These are phyloP conservation scores for Trichoderma hamatum DNA, from an alignment of 2,329 filamentous ascomycete species.

Conservation along the genomic window DNA sequence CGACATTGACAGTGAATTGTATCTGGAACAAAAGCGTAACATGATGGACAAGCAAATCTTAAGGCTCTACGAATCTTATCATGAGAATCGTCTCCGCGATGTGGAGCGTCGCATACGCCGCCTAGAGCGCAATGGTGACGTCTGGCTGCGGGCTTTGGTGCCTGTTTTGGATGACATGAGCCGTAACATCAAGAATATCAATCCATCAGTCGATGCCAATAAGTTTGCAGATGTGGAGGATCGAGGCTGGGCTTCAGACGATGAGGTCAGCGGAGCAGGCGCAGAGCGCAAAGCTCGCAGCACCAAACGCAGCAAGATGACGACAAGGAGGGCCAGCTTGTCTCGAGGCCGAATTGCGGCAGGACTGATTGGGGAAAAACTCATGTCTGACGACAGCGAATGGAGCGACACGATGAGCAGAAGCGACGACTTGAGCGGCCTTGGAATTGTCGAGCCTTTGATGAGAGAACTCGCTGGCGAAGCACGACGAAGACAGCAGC, in stretches of 20 bases:
- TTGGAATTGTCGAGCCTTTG: conserved; percentile 49
- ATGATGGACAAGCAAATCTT: conserved; percentile 42
- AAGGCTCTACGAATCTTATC: conserved; percentile 46
- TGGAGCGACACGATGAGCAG: conserved; percentile 35
- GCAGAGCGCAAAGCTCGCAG: conserved; percentile 23
- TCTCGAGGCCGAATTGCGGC: conserved; percentile 39
- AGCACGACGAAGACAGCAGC: conserved; percentile 32
- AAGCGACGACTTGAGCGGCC: conserved; percentile 40
- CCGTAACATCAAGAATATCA: conserved; percentile 36
- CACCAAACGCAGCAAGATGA: conserved; percentile 28
- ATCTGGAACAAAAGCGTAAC: conserved; percentile 33
- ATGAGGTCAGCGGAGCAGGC: conserved; percentile 31
- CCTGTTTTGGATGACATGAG: conserved; percentile 51
- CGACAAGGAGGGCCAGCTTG: conserved; percentile 34
- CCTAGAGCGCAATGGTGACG: conserved; percentile 52
- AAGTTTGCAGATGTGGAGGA: conserved; percentile 14
- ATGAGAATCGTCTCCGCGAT: conserved; percentile 49
- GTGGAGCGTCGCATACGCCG: conserved; percentile 51
- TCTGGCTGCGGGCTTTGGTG: conserved; percentile 49
- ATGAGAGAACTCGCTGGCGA: conserved; percentile 48
- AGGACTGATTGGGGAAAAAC: conserved; percentile 33
- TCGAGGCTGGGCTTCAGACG: conserved; percentile 41
- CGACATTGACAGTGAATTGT: conserved; percentile 31
- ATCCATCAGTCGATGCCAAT: not conserved
- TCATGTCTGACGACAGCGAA: conserved; percentile 28